phyloP scores from a whole-genome alignment of 2,329 filamentous ascomycete species.

The Dendrostoma leiphaemia region DNA sequence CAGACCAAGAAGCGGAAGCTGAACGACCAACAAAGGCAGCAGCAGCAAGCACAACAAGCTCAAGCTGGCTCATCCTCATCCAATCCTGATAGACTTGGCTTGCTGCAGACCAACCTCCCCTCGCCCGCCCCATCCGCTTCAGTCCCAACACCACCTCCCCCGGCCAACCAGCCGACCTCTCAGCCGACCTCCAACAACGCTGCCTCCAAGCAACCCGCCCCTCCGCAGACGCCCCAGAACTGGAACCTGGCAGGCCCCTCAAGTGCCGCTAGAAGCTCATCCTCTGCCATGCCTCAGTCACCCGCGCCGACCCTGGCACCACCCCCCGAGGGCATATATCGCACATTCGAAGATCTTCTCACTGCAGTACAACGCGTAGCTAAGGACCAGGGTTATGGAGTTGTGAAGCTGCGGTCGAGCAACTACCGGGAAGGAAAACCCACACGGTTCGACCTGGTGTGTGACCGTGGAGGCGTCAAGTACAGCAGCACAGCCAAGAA shows the following conservation, averaged over 20 bases:
- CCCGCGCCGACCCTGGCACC: slow-evolving; percentile 48
- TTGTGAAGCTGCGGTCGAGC: slow-evolving; percentile 61
- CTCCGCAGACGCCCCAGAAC: slow-evolving; percentile 19
- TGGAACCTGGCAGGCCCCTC: slow-evolving; percentile 18
- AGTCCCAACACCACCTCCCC: slow-evolving; percentile 18
- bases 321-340: slow-evolving; percentile 59
- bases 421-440: slow-evolving; percentile 64
- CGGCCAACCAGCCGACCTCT: slow-evolving; percentile 15
- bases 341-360: slow-evolving; percentile 58
- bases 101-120: slow-evolving; percentile 18
- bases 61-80: slow-evolving; percentile 12
- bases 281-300: slow-evolving; percentile 43
- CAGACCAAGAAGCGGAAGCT: slow-evolving; percentile 20
- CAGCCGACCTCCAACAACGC: slow-evolving; percentile 16
- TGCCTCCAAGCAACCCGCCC: slow-evolving; percentile 17
- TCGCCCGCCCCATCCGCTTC: slow-evolving; percentile 19
- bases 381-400: slow-evolving; percentile 61
- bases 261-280: slow-evolving; percentile 29
- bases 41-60: slow-evolving; percentile 24
- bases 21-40: slow-evolving; percentile 18
- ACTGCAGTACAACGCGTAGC: slow-evolving; percentile 56
- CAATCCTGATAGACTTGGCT: slow-evolving; percentile 15
- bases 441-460: slow-evolving; percentile 61
- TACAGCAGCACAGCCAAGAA: slow-evolving; percentile 66
- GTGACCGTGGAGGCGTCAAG: slow-evolving; percentile 62